A percentile compares a stretch with the other conserved stretches of the same genome.
These are phyloP conservation scores for Umbelopsis vinacea DNA, from an alignment of 192 early-diverging fungal species.

Conservation along the genomic window DNA sequence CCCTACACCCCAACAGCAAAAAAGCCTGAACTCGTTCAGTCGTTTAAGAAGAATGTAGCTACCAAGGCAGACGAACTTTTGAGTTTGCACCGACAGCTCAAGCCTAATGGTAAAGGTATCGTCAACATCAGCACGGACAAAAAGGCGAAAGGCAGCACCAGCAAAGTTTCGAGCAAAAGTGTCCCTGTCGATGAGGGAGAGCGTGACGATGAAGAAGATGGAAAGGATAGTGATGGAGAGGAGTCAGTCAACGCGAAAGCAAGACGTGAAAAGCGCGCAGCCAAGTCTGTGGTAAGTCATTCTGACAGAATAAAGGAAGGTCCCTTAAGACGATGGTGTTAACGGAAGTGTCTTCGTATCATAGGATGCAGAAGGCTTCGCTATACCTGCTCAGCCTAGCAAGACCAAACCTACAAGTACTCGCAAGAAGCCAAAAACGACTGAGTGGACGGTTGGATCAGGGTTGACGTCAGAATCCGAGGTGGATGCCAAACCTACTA, in stretches of 20 bases:
- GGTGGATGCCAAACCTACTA: background rate
- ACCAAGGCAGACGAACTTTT: conserved; percentile 10
- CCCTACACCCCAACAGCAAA: conserved; percentile 8
- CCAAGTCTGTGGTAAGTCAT: background rate
- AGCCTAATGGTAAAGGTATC: conserved; percentile 20
- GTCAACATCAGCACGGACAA: conserved; percentile 8
- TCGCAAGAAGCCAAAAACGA: conserved; percentile 8
- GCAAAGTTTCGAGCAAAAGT: background rate
- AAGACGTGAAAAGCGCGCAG: conserved; percentile 4
- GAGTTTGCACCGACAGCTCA: conserved; percentile 2
- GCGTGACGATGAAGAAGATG: conserved; percentile 10
- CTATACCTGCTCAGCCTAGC: conserved; percentile 14
- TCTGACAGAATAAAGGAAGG: too few relatives aligned
- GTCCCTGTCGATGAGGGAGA: background rate
- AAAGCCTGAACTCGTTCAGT: conserved; percentile 19
- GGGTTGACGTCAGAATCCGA: conserved; percentile 10
- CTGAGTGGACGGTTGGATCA: conserved; percentile 14
- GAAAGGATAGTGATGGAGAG: conserved; percentile 4
- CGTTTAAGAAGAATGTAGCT: conserved; percentile 16
- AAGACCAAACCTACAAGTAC: background rate
- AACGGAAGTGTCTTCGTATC: background rate
- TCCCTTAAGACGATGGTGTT: background rate
- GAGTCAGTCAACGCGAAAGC: conserved; percentile 6
- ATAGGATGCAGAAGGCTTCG: conserved; percentile 11
- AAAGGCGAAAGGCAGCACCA: background rate